Conservation (phyloP, 208 protist species). For the Leishmania gerbilli region DNA sequence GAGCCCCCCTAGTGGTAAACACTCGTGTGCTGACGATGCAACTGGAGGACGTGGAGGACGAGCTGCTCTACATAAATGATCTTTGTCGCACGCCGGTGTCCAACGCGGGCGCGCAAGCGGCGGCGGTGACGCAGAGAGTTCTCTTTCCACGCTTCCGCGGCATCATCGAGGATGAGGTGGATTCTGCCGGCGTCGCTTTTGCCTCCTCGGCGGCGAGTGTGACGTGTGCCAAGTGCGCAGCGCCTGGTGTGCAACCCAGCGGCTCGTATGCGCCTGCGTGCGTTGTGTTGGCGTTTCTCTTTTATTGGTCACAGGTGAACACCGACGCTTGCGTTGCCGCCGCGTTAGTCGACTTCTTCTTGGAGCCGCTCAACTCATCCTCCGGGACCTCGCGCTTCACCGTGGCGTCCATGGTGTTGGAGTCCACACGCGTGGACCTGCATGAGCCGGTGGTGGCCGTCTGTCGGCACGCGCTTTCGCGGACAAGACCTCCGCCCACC, state of each 20-base stretch:
- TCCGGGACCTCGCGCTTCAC: not conserved
- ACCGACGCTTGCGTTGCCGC: conserved; percentile 20
- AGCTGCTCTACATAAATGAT: conserved; percentile 87
- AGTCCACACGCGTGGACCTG: conserved; percentile 32
- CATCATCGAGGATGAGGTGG: conserved; percentile 11
- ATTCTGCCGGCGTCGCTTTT: not conserved
- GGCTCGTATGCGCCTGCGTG: conserved; percentile 12
- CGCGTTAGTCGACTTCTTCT: conserved; percentile 21
- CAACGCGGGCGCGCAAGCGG: conserved; percentile 20
- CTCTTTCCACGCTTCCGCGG: conserved; percentile 31
- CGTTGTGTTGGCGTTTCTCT: conserved; percentile 26
- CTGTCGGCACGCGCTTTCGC: conserved; percentile 20
- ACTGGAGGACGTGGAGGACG: conserved; percentile 83
- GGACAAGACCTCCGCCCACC: not conserved
- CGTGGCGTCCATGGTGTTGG: conserved; percentile 22
- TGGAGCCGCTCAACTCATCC: conserved; percentile 9
- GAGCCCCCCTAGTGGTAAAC: not conserved
- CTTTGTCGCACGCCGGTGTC: conserved; percentile 48
- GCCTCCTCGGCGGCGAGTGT: not conserved
- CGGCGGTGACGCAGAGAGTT: conserved; percentile 16
- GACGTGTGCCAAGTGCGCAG: not conserved
- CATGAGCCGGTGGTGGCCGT: conserved; percentile 27
- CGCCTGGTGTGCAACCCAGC: not conserved
- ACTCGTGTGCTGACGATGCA: not conserved
- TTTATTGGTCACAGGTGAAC: conserved; percentile 33